phyloP scores from a whole-genome alignment of 139 green algal genomes.

The Chlorella vulgaris region DNA sequence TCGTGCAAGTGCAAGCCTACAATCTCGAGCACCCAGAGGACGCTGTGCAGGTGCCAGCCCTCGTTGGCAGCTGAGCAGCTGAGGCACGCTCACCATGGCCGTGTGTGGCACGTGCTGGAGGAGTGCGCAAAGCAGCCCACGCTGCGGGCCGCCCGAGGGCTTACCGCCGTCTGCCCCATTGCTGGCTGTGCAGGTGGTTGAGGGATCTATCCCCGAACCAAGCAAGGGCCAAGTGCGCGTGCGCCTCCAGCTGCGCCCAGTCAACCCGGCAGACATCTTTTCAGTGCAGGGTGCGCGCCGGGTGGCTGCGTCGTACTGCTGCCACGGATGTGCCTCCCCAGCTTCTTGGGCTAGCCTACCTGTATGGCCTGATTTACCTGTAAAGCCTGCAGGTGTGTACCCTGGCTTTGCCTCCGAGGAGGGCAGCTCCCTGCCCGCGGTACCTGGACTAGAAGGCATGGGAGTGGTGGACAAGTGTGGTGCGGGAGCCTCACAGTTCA shows the following conservation, averaged over 20 bases:
- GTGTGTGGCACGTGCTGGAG: too few relatives aligned
- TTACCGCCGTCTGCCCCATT: neutral
- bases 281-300: constrained; percentile 1
- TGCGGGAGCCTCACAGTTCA: constrained; percentile 28
- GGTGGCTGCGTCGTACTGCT: neutral
- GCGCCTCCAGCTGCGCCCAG: constrained; percentile 11
- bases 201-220: constrained; percentile 8
- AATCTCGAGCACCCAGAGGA: neutral
- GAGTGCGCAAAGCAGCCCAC: too few relatives aligned
- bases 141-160: too few relatives aligned
- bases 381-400: constrained; percentile 17
- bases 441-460: constrained; percentile 39
- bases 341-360: too few relatives aligned
- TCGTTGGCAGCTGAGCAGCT: neutral
- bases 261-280: constrained; percentile 32
- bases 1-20: neutral
- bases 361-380: too few relatives aligned
- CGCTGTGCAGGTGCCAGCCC: neutral
- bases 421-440: constrained; percentile 18
- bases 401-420: constrained; percentile 16
- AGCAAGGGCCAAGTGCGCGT: constrained; percentile 11
- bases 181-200: neutral
- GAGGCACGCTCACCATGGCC: too few relatives aligned
- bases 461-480: constrained; percentile 44
- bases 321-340: too few relatives aligned